Evolutionary conservation across 2,329 filamentous ascomycete species (phyloP), one percentile per base, ranked within the genome.

Genomic region (Alternaria gaisen): DNA sequence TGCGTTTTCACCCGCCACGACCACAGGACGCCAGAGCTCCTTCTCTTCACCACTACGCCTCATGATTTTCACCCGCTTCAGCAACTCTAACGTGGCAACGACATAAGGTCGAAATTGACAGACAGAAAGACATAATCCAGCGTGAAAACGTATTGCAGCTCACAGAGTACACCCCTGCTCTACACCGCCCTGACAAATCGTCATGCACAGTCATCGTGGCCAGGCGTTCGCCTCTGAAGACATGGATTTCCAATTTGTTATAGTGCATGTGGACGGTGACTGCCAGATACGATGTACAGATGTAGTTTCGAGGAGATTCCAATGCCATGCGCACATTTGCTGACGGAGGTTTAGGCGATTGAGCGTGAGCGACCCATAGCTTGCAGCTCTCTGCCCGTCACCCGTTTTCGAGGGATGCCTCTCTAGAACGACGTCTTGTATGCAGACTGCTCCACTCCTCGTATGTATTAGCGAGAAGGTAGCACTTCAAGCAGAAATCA

Each of bases 201-300:
- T n/a, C 28, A 43, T 28, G 46, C 54, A 46, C 52, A 57, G 54
- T 57, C 46, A 44, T 51, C 46, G 22, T 42, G 36, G 40, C 54
- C 22, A 32, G 36, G 40, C 30, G 16, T 52, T 57, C 46, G 36
- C 46, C 26, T 52, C 54, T 44, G 9, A 1, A 32, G 34, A 51
- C 46, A 43, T 26, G 30, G 12, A 22, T 50, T 20, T 36, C 34
- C 32, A n/a, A 50, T 18, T 22, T 32, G 46, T 9, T n/a, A 36
- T 38, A 38, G 32, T 32, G 32, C 30, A 26, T 50, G 46, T 38
- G 32, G 30, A 38, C 22, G 46, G 34, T 24, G 32, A 38, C 46
- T 38, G 6, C 9, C 2, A 50, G 46, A 20, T 50, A 50, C 20
- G 11, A 16, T 11, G 5, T 22, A 38, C 16, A 22, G 22, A 11